Evolutionary conservation across 2,329 filamentous ascomycete genomes (phyloP).

Genomic region (Colletotrichum sidae): DNA sequence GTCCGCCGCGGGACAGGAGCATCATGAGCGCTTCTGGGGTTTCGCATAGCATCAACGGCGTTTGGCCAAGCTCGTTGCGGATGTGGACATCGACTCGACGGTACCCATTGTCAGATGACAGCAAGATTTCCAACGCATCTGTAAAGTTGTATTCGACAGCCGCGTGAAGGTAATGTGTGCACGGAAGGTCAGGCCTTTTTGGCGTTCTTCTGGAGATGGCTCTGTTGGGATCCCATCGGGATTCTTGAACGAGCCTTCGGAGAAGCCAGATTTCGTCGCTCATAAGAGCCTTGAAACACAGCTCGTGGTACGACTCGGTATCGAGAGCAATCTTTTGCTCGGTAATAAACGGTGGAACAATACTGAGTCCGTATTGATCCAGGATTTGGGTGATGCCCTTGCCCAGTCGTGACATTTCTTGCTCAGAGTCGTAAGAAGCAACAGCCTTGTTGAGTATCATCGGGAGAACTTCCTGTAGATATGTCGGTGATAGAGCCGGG

Average conservation of each 20-base stretch:
- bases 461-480: slow-evolving; percentile 7
- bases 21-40: slow-evolving; percentile 40
- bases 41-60: slow-evolving; percentile 51
- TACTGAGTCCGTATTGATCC: neutral
- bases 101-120: slow-evolving; percentile 40
- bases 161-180: slow-evolving; percentile 14
- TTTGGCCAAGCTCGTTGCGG: slow-evolving; percentile 45
- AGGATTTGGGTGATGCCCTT: slow-evolving; percentile 17
- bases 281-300: no score
- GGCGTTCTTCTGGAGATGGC: neutral
- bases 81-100: slow-evolving; percentile 42
- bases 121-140: slow-evolving; percentile 44
- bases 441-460: slow-evolving; percentile 15
- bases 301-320: no score
- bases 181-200: neutral
- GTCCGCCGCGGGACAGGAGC: slow-evolving; percentile 43
- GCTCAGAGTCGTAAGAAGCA: neutral
- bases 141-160: slow-evolving; percentile 30
- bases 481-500: neutral
- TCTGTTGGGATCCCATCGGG: slow-evolving; percentile 34
- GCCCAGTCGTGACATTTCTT: neutral
- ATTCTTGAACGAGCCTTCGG: slow-evolving; percentile 25
- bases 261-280: slow-evolving; percentile 8
- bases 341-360: no score
- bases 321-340: no score